Conservation (phyloP, 805 yeast species). For the Suhomyces emberorum region DNA sequence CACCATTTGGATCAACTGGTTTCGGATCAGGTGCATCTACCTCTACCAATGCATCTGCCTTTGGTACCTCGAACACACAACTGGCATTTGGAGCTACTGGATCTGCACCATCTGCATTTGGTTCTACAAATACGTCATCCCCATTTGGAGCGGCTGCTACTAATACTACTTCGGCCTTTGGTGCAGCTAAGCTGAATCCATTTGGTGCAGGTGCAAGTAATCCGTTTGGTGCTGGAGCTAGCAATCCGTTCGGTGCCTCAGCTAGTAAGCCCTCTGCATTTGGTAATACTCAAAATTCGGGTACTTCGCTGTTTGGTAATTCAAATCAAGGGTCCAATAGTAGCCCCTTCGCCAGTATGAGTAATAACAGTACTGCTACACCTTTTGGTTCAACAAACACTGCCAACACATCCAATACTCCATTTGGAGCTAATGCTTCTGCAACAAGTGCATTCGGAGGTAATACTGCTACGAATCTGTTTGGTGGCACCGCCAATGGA, state of each 20-base stretch:
- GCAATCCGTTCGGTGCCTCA: conserved; percentile 1
- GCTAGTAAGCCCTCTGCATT: not conserved
- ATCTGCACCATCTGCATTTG: conserved; percentile 1
- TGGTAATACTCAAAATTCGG: conserved; percentile 1
- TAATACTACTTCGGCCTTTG: not conserved
- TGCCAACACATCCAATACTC: too few species aligned
- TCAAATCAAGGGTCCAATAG: conserved; percentile 7
- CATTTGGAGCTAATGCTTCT: not conserved
- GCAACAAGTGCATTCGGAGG: conserved; percentile 7
- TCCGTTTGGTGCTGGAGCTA: conserved; percentile 1
- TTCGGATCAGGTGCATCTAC: not conserved
- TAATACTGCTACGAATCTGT: not conserved
- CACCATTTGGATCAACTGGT: conserved; percentile 1
- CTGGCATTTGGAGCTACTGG: conserved; percentile 2
- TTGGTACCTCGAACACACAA: not conserved
- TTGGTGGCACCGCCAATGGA: conserved; percentile 2
- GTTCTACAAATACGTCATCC: conserved; percentile 1
- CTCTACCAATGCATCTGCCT: not conserved
- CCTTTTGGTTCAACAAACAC: conserved; percentile 7
- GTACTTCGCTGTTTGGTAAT: conserved; percentile 14
- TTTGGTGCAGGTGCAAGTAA: conserved; percentile 19
- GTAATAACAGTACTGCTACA: not conserved
- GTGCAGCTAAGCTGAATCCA: conserved; percentile 6
- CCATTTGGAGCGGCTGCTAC: conserved; percentile 9
- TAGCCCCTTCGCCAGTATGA: not conserved